Evolutionary conservation across 1,284 basidiomycete species (phyloP), one percentile per base, ranked within the genome.

Genomic region (Fistulinella cinereoalba): DNA sequence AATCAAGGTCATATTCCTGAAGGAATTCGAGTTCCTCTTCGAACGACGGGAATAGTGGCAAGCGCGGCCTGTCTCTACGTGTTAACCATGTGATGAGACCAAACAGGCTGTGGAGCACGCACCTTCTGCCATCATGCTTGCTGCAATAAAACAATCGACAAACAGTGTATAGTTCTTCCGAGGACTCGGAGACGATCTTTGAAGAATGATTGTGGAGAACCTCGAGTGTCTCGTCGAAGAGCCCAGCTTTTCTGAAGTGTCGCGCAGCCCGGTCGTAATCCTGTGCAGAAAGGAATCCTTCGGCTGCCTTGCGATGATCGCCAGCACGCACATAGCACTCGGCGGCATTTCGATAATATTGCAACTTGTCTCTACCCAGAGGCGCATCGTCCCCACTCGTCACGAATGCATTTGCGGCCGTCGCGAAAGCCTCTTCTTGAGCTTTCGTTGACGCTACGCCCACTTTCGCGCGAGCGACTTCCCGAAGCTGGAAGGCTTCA

Each of bases 21-120:
- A 81, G 71, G 49, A 81, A 87, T 34, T 79, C 73, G 8, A 84
- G 50, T 15, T 73, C 70, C 11, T 83, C 77, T 19, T 85, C 76
- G 0, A 69, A 58, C 1, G 73, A 68, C 0, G 64, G 51, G 55
- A 87, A 88, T 0, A 87, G 61, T 4, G 8, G 77, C 71, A 66
- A 76, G 18, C 18, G 46, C 21, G 64, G 66, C 71, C 52, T 84
- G 80, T 51, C 11, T 8, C 32, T 29, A n/a, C 22, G 4, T 15
- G 6, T 15, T 25, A 48, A 42, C 12, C 15, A 31, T n/a, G 16
- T n/a, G n/a, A 6, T 6, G 47, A 41, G 31, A 27, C 16, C 39
- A 18, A 48, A 21, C 1, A 32, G 16, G 24, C n/a, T 42, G 29
- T 21, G 33, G 43, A 28, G 8, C 22, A 37, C 27, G 16, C 25